Evolutionary conservation across 352 stramenopile species (phyloP).

Genomic region (Phytopythium vexans): DNA sequence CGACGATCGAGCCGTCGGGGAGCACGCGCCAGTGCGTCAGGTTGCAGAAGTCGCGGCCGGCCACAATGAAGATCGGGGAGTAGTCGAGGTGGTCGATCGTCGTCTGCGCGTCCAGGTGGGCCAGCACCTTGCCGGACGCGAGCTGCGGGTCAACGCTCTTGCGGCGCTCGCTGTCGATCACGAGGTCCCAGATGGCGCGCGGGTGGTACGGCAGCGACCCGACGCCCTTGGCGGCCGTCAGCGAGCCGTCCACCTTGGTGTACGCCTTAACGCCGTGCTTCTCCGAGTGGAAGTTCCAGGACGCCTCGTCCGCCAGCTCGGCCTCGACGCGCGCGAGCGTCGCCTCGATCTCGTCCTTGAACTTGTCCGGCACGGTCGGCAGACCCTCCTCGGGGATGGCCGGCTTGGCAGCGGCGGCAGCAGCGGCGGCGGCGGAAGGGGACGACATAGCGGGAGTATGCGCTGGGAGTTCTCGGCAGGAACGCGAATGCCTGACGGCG

Average conservation of each 20-base stretch:
- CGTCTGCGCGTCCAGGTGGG: slow-evolving; percentile 52
- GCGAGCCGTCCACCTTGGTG: slow-evolving; percentile 61
- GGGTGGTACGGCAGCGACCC: slow-evolving; percentile 53
- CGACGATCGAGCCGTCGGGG: slow-evolving; percentile 51
- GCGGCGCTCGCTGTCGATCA: slow-evolving; percentile 39
- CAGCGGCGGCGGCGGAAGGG: background rate
- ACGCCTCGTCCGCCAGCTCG: slow-evolving; percentile 47
- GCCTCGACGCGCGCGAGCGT: slow-evolving; percentile 49
- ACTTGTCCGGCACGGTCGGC: slow-evolving; percentile 41
- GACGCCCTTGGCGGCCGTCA: slow-evolving; percentile 55
- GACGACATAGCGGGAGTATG: background rate
- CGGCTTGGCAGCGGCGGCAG: background rate
- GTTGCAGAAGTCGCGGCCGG: slow-evolving; percentile 70
- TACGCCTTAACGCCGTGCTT: slow-evolving; percentile 69
- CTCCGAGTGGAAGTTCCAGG: slow-evolving; percentile 69
- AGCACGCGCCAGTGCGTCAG: slow-evolving; percentile 70
- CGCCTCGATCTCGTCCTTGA: slow-evolving; percentile 55
- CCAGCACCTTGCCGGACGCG: slow-evolving; percentile 34
- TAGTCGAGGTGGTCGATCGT: slow-evolving; percentile 68
- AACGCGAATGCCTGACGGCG: too few relatives aligned
- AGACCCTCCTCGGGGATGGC: slow-evolving; percentile 38
- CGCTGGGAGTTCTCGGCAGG: too few relatives aligned
- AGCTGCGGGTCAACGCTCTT: slow-evolving; percentile 58
- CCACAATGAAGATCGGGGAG: slow-evolving; percentile 77
- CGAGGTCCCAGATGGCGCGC: slow-evolving; percentile 43